Evolutionary conservation across 192 early-diverging fungal genomes (phyloP), one percentile per base, ranked within the genome.

Genomic region (Backusella tarrabulga): DNA sequence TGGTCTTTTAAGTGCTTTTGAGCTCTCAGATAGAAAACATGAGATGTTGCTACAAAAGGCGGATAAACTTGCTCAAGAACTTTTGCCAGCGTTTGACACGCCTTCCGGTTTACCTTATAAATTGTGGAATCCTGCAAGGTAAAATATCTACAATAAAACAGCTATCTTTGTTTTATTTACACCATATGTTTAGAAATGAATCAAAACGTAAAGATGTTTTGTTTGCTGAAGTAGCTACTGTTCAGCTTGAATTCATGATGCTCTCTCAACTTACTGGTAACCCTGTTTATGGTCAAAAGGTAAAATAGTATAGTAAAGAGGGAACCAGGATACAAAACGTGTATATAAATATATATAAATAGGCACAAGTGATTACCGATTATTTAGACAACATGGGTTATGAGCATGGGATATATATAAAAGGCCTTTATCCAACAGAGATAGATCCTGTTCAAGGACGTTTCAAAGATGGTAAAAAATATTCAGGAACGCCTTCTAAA

Each of bases 171-270:
- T 23, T 56, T 56, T 56, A 21, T 21, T 56, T 56, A 21, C 32
- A 32, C 1, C 52, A 23, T 56, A 5, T 44, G 42, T 17, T 44
- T 44, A 75, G 60, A 21, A 75, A 75, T 38, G 15, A 26, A 7
- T 68, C 74, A 32, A 19, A 8, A 21, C n/a, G 41, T n/a, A 17
- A 67, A 17, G 52, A 68, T 6, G 41, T 67, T n/a, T 68, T 76
- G 17, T 35, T 76, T 68, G 75, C 75, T 14, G 75, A 76, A 34
- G 75, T 68, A 12, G 75, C 38, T 3, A 76, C 75, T 19, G 81
- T 97, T 67, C 92, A 95, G 68, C 85, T 97, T 41, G 96, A 97
- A 83, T 94, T 94, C 77, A 87, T 91, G 82, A 92, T 92, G 76
- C 86, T 97, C 17, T 91, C 92, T 1, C 84, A 92, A 73, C 87